Evolutionary conservation across 805 yeast species (phyloP).

Genomic region (Sugiyamaella marilandica): DNA sequence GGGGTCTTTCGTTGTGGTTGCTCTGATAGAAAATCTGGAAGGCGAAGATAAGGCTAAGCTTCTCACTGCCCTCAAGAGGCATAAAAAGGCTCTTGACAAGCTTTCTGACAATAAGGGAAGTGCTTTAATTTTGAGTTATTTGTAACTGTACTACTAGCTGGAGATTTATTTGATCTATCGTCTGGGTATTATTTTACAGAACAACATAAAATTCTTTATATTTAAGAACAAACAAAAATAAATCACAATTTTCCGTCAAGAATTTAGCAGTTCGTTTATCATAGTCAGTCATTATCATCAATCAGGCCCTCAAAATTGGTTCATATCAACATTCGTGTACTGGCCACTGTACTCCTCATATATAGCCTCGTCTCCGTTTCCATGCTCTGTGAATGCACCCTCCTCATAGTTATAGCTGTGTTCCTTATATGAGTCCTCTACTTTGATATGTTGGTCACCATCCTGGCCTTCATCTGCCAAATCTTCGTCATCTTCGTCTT

Average conservation of each 20-base stretch:
- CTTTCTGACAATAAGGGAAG: slow-evolving; percentile 33
- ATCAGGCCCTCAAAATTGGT: slow-evolving; percentile 12
- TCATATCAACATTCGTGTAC: slow-evolving; percentile 26
- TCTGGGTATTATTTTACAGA: no score
- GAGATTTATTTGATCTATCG: not conserved
- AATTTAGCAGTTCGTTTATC: not conserved
- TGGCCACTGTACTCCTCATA: slow-evolving; percentile 29
- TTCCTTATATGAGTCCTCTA: not conserved
- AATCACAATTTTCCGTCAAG: not conserved
- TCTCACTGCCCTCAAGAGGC: slow-evolving; percentile 47
- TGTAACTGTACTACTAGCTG: slow-evolving; percentile 10
- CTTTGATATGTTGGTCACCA: not conserved
- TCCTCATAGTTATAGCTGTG: slow-evolving; percentile 6
- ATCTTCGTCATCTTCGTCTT: slow-evolving; percentile 9
- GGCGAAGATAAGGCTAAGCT: slow-evolving; percentile 42
- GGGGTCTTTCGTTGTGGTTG: slow-evolving; percentile 77
- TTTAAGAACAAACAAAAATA: not conserved
- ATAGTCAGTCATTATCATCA: slow-evolving; percentile 4
- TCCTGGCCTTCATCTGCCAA: slow-evolving; percentile 2
- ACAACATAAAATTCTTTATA: not conserved
- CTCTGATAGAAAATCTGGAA: slow-evolving; percentile 64
- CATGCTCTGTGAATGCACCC: slow-evolving; percentile 12
- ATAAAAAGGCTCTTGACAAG: slow-evolving; percentile 22
- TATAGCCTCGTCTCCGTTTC: slow-evolving; percentile 19
- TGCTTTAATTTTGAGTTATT: slow-evolving; percentile 28